Base-by-base conservation (phyloP, 2,329 filamentous ascomycete genomes). In the Cercospora beticola region DNA sequence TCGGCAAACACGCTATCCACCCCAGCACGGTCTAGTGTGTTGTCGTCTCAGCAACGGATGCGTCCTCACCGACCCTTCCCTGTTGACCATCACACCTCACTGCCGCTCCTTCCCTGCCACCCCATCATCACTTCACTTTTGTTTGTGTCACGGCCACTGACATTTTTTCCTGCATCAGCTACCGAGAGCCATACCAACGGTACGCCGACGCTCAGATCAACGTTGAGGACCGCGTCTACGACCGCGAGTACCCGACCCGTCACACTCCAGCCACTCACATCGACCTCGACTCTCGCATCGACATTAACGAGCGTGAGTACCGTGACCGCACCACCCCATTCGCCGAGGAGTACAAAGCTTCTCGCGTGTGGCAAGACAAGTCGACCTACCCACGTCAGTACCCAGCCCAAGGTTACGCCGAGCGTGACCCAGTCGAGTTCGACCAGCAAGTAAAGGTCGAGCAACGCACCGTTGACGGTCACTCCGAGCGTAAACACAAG, bases 201-300 rank as follows among this genome's bases (percentile, higher is more conserved):
- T 89, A 88, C 83, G 83, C 86, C 77, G 87, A 90, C 80, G 85
- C 87, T 80, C 87, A 88, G 79, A 82, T 92, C 81, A 87, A 92
- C 82, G 83, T 89, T 78, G 85, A 91, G 80, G 84, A 84, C 77
- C 79, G 76, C 68, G 72, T 76, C 68, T 80, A 79, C 78, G 82
- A 84, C 72, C 80, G 79, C 72, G 80, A 83, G 72, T 83, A 81
- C 78, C 79, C 81, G 69, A 80, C 80, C 73, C 81, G 82, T 76
- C 79, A 83, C 78, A 80, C 81, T 72, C 79, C 81, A 76, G 81
- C 86, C 75, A 81, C 83, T 73, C 83, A 83, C 79, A 68, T 76
- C 68, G 82, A 85, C 80, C 82, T 86, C 78, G 84, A 88, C 77
- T 81, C 85, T 72, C 86, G 86, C 78, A 81, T 90, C 78, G 83